phyloP scores from a whole-genome alignment of 2,329 filamentous ascomycete species.

The Exophiala alcalophila region DNA sequence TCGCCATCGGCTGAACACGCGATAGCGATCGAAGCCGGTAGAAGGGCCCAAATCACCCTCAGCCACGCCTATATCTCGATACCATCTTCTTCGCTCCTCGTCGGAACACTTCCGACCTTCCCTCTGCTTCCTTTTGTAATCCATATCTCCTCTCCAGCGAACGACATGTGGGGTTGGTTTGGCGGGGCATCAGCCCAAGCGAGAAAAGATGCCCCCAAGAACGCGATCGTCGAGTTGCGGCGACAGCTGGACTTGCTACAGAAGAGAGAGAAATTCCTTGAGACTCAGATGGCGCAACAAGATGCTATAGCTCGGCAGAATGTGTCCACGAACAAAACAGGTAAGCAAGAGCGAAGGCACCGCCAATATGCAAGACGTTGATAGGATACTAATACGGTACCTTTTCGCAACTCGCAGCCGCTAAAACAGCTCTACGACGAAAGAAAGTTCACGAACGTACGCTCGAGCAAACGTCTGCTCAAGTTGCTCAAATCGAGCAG shows the following conservation, averaged over 20 bases:
- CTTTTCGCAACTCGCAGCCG: slow-evolving; percentile 56
- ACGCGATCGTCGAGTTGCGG: slow-evolving; percentile 85
- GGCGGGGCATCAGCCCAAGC: slow-evolving; percentile 78
- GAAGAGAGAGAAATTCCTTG: slow-evolving; percentile 89
- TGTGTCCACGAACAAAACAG: slow-evolving; percentile 82
- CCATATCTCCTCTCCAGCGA: slow-evolving; percentile 1
- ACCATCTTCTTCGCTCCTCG: slow-evolving; percentile 19
- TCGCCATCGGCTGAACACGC: slow-evolving; percentile 13
- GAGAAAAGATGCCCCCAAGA: slow-evolving; percentile 92
- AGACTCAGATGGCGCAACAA: slow-evolving; percentile 90
- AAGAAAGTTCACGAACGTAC: slow-evolving; percentile 94
- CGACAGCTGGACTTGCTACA: slow-evolving; percentile 95
- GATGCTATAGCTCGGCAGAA: slow-evolving; percentile 85
- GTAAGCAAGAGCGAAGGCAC: too few species aligned
- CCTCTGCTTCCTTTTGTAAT: too few species aligned
- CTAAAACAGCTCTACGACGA: slow-evolving; percentile 82
- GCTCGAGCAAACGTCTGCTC: slow-evolving; percentile 82
- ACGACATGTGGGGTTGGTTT: slow-evolving; percentile 79
- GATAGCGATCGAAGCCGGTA: slow-evolving; percentile 17
- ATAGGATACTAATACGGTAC: slow-evolving; percentile 15
- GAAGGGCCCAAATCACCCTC: slow-evolving; percentile 13
- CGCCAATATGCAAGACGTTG: background rate
- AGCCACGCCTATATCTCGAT: slow-evolving; percentile 14
- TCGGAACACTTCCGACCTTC: slow-evolving; percentile 4
- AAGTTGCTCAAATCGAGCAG: slow-evolving; percentile 89